phyloP scores from a whole-genome alignment of 169 alveolate genomes.

The Cryptosporidium meleagridis region DNA sequence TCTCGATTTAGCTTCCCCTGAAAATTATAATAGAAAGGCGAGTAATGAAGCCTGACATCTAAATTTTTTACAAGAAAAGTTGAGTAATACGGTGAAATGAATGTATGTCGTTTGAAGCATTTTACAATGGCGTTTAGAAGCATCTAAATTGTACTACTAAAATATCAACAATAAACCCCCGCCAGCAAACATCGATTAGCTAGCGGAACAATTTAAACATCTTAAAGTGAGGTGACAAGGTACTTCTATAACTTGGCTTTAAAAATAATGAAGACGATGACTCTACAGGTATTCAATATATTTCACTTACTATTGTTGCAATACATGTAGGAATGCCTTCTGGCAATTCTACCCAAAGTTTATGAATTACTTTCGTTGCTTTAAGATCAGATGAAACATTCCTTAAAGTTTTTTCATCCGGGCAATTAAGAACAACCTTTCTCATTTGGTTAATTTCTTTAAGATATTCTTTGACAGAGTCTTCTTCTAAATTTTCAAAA shows the following conservation, averaged over 20 bases:
- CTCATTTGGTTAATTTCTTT: conserved; percentile 77
- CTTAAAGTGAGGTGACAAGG: conserved; percentile 17
- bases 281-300: not conserved
- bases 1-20: not conserved
- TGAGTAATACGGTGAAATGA: not conserved
- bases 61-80: not conserved
- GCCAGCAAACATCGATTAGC: not conserved
- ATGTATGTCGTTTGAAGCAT: not conserved
- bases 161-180: not conserved
- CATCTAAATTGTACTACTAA: not conserved
- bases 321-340: conserved; percentile 81
- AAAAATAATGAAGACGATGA: not conserved
- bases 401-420: conserved; percentile 50
- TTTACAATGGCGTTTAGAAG: not conserved
- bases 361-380: conserved; percentile 69
- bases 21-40: not conserved
- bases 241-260: conserved; percentile 53
- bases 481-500: conserved; percentile 22
- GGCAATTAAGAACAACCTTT: conserved; percentile 77
- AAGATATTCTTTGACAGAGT: conserved; percentile 65
- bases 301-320: conserved; percentile 76
- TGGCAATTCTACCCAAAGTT: conserved; percentile 81
- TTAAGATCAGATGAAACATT: conserved; percentile 63
- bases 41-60: not conserved
- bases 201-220: conserved; percentile 13